Conservation (phyloP, 768 basidiomycete species). For the Holtermanniella nyarrowii region DNA sequence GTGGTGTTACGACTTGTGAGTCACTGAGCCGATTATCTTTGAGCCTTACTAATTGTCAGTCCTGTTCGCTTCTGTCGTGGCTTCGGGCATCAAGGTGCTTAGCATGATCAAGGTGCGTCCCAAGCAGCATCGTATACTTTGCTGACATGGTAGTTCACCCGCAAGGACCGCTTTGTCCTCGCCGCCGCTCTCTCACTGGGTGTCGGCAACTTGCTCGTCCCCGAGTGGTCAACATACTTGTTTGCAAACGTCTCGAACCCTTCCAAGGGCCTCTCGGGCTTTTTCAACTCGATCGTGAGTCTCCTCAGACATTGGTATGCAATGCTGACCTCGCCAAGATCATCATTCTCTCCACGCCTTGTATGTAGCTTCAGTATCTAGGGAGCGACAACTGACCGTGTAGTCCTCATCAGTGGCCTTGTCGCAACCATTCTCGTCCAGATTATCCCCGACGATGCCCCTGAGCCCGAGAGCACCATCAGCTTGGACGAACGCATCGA, state of each 20-base stretch:
- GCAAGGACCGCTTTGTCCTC: conserved; percentile 57
- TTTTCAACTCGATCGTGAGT: conserved; percentile 61
- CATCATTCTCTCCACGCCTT: conserved; percentile 70
- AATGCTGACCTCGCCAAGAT: not conserved
- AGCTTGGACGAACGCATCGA: not conserved
- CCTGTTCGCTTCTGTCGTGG: conserved; percentile 64
- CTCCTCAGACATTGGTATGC: not conserved
- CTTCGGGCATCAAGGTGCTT: conserved; percentile 62
- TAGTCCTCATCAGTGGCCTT: conserved; percentile 53
- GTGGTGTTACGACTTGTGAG: conserved; percentile 61
- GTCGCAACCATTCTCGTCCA: conserved; percentile 53
- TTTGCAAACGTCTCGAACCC: conserved; percentile 55
- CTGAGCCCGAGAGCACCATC: conserved; percentile 1
- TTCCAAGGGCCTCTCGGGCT: conserved; percentile 52
- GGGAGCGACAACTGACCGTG: not conserved
- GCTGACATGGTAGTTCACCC: conserved; percentile 44
- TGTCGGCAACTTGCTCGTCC: conserved; percentile 59
- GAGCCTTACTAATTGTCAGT: conserved; percentile 26
- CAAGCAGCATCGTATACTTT: not conserved
- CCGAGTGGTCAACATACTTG: conserved; percentile 56
- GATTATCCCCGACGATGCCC: conserved; percentile 47
- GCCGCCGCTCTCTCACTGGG: conserved; percentile 61
- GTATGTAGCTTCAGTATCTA: conserved; percentile 45
- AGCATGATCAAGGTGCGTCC: conserved; percentile 43
- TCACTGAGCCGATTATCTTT: not conserved